Conservation (phyloP, 345 rosid species). For the Populus alba region DNA sequence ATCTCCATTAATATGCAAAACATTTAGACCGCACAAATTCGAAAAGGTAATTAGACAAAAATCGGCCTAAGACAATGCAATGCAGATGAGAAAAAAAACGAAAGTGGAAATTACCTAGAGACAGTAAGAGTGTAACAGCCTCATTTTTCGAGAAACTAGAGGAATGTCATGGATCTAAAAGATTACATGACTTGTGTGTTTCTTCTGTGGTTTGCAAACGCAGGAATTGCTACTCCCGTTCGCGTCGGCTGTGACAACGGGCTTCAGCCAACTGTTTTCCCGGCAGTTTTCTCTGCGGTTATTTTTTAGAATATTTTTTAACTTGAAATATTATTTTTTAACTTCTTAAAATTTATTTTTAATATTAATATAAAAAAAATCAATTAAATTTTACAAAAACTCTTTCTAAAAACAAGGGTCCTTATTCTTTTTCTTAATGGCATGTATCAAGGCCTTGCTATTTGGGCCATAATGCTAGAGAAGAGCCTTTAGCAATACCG, state of each 20-base stretch:
- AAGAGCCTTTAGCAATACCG: too few relatives aligned
- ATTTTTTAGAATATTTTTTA: too few relatives aligned
- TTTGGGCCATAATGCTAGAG: background rate
- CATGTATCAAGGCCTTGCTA: too few relatives aligned
- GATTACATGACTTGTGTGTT: too few relatives aligned
- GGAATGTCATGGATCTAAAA: background rate
- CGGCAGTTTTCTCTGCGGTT: too few relatives aligned
- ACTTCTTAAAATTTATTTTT: too few relatives aligned
- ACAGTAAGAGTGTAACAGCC: conserved; percentile 2
- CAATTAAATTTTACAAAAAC: too few relatives aligned
- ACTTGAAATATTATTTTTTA: too few relatives aligned
- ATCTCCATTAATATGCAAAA: background rate
- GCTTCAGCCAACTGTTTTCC: background rate
- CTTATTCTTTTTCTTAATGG: too few relatives aligned
- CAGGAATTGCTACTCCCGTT: background rate
- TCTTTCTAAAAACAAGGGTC: too few relatives aligned
- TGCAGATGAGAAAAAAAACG: background rate
- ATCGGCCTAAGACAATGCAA: background rate
- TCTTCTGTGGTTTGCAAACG: background rate
- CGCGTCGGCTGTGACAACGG: background rate
- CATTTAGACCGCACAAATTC: background rate
- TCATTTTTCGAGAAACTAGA: background rate
- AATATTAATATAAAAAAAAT: too few relatives aligned
- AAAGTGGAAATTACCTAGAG: background rate
- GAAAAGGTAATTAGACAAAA: background rate